Evolutionary conservation across 2,329 filamentous ascomycete genomes (phyloP), one percentile per base, ranked within the genome.

Genomic region (Fusarium circinatum): DNA sequence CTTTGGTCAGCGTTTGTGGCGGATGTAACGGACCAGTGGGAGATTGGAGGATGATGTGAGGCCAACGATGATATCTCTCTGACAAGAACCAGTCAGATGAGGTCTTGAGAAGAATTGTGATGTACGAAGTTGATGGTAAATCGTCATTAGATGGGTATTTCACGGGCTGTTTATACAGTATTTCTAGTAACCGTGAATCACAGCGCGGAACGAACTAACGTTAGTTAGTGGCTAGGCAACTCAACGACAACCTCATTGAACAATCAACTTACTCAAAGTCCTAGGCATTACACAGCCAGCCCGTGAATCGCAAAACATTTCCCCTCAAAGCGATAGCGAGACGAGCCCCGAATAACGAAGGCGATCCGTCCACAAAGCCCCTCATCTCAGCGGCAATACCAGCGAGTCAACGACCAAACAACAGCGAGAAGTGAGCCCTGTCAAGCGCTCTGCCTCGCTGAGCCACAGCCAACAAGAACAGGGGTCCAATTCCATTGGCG

Each of bases 381-480:
- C 70, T 58, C 66, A 34, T 20, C 59, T 32, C 39, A 49, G 71
- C 71, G 71, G 71, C 71, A 74, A 74, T 74, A 52, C 44, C 62
- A 65, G 55, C 56, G 51, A 68, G 41, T 49, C 45, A 62, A 52
- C 36, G 26, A 18, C 67, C 70, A 74, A 73, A 70, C 69, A 69
- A 30, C 48, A 56, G 20, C 34, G 15, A 61, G 39, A 58, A 56
- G 47, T 47, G 52, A 57, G 49, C 68, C 65, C 60, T 65, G 52
- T 26, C 55, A 55, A 48, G 59, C 51, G 65, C 71, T 66, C 71
- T 62, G 71, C 71, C 71, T 74, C 63, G 71, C 71, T 75, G 57
- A 75, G 72, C 72, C 72, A 75, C 72, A 62, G 41, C 47, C 58
- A 54, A 44, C 34, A 28, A 28, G 34, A 41, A 24, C 72, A 72